These are phyloP conservation scores for Zygoascus meyerae DNA, from an alignment of 1,139 yeast species.

Conservation along the genomic window DNA sequence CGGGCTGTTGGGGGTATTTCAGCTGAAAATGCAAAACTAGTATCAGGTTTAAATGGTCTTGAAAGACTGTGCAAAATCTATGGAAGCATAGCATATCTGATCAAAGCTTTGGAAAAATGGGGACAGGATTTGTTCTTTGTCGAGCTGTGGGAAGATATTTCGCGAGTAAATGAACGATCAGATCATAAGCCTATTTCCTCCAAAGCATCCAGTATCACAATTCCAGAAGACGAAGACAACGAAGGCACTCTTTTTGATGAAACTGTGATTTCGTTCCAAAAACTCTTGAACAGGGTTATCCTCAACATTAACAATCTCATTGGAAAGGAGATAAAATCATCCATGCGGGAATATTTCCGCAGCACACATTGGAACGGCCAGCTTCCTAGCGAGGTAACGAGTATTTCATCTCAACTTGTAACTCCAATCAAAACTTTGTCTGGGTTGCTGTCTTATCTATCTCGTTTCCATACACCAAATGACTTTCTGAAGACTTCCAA, in stretches of 20 bases:
- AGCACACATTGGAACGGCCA: conserved; percentile 25
- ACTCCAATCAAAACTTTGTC: conserved; percentile 37
- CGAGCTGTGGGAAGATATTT: conserved; percentile 48
- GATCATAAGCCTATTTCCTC: conserved; percentile 6
- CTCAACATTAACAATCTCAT: conserved; percentile 43
- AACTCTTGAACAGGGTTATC: conserved; percentile 39
- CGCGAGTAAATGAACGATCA: conserved; percentile 19
- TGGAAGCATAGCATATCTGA: conserved; percentile 54
- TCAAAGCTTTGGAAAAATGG: conserved; percentile 54
- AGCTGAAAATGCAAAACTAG: conserved; percentile 36
- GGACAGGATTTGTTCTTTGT: conserved; percentile 58
- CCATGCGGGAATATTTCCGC: conserved; percentile 50
- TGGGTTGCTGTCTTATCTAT: conserved; percentile 37
- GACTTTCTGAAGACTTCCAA: conserved; percentile 27
- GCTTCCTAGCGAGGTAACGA: conserved; percentile 5
- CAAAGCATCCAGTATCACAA: conserved; percentile 13
- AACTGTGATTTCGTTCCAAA: conserved; percentile 43
- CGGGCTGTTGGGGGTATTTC: conserved; percentile 37
- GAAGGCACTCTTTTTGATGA: conserved; percentile 51
- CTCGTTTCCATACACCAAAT: conserved; percentile 31
- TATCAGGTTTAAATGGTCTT: conserved; percentile 45
- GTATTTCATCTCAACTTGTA: conserved; percentile 35
- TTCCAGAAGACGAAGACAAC: conserved; percentile 27
- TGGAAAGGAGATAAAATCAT: conserved; percentile 44
- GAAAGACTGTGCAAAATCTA: conserved; percentile 53